These are phyloP conservation scores for Fusarium buharicum DNA, from an alignment of 2,329 filamentous ascomycete species.

Conservation along the genomic window DNA sequence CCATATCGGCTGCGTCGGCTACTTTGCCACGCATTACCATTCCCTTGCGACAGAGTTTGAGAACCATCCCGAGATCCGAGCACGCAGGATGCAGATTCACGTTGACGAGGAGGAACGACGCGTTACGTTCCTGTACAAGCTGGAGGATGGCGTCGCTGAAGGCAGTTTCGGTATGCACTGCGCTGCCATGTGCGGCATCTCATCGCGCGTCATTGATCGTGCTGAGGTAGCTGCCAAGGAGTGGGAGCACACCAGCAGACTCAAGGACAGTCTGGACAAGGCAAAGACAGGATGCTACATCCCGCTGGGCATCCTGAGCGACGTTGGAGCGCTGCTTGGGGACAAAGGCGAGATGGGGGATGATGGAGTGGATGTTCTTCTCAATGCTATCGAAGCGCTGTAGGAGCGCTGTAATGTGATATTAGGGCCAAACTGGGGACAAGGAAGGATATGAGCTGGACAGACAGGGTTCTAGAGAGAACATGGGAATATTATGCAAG, in stretches of 20 bases:
- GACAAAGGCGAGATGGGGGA: conserved; percentile 62
- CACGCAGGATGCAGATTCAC: conserved; percentile 92
- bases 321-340: conserved; percentile 81
- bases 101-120: conserved; percentile 85
- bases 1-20: conserved; percentile 91
- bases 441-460: conserved; percentile 5
- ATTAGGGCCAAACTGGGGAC: neutral
- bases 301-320: conserved; percentile 86
- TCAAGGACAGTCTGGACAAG: conserved; percentile 88
- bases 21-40: conserved; percentile 98
- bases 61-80: conserved; percentile 84
- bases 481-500: conserved; percentile 17
- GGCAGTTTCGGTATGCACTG: conserved; percentile 99
- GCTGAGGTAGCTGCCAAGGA: conserved; percentile 89
- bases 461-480: neutral
- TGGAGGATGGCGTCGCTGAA: conserved; percentile 93
- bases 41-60: conserved; percentile 92
- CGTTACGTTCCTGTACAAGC: conserved; percentile 96
- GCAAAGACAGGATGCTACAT: conserved; percentile 83
- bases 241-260: conserved; percentile 93
- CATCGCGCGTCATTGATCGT: conserved; percentile 80
- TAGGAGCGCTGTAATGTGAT: conserved; percentile 45
- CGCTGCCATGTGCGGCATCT: conserved; percentile 96
- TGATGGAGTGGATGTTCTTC: conserved; percentile 67
- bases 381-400: conserved; percentile 69